Base-by-base conservation (phyloP, 75 land plant genomes). In the Cryptomeria japonica region DNA sequence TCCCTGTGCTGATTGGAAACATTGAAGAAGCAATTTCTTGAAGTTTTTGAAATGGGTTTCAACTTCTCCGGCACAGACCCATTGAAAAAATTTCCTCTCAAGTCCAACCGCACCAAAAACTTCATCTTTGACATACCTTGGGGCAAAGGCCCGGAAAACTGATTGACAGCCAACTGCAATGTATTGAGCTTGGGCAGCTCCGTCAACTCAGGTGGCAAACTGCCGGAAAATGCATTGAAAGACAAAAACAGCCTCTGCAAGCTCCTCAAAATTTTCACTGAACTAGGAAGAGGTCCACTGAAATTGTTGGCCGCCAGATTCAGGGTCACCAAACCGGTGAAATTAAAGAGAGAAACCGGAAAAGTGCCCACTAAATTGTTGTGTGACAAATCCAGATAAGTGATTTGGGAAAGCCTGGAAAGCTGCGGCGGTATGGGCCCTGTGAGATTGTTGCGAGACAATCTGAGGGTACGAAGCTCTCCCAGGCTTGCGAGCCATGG, bases 371-470 rank as follows among this genome's bases (percentile, higher is more conserved):
- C 44, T 0, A 86, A 31, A 37, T 37, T 87, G 56, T 88, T 88
- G 56, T 46, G 88, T 4, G 88, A 86, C 15, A 88, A 31, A 70
- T 88, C 64, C 58, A 90, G 34, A 37, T 28, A 56, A 12, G n/a
- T 22, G 7, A 90, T 22, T 19, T 68, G 75, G 11, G 9, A 28
- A 49, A 90, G 58, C 37, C 79, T 56, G 31, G 37, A 61, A 72
- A 96, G 64, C 9, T 80, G 55, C 12, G 68, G 73, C 13, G 95
- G 93, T 13, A 94, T 16, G 3, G 42, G 11, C 2, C 96, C 97
- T 0, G 44, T 1, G 18, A 94, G 75, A 4, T 88, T 91, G 15
- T 90, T 46, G 16, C 75, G 84, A 42, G 95, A 92, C 1, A 95
- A 87, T 41, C 91, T 91, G 31, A 95, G 93, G 4, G 28, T 32